A percentile compares a stretch with the other conserved stretches of the same genome.
phyloP scores from a whole-genome alignment of 768 basidiomycete species.

The Auricularia sp. region DNA sequence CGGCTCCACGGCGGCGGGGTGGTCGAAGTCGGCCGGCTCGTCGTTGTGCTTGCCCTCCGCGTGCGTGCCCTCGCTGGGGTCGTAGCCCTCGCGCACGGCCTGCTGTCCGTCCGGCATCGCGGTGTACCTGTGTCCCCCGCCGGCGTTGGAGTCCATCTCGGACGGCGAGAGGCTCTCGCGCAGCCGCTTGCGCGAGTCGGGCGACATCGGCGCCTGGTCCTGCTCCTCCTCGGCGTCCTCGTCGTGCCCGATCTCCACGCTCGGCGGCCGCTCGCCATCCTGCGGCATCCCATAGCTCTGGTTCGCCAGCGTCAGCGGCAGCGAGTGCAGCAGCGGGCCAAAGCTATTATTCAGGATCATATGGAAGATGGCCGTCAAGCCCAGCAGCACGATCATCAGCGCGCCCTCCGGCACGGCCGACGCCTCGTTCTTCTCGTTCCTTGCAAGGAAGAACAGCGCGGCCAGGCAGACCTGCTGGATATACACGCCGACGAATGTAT shows the following conservation, averaged over 20 bases:
- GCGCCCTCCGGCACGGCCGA: conserved; percentile 65
- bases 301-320: conserved; percentile 74
- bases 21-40: conserved; percentile 49
- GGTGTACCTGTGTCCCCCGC: conserved; percentile 9
- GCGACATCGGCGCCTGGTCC: conserved; percentile 8
- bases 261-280: conserved; percentile 8
- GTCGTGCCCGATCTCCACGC: conserved; percentile 6
- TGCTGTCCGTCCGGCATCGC: conserved; percentile 2
- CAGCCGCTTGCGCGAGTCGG: conserved; percentile 6
- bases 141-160: conserved; percentile 4
- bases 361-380: conserved; percentile 72
- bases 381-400: conserved; percentile 77
- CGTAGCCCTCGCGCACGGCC: neutral
- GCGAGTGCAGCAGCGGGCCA: conserved; percentile 57
- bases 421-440: conserved; percentile 38
- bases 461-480: conserved; percentile 78
- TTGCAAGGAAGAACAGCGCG: conserved; percentile 84
- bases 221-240: conserved; percentile 10
- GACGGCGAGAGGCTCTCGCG: conserved; percentile 12
- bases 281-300: conserved; percentile 37
- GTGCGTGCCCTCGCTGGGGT: neutral
- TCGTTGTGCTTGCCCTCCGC: conserved; percentile 16
- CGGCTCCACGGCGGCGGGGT: conserved; percentile 67
- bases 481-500: conserved; percentile 90
- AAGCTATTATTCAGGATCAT: conserved; percentile 69